A percentile compares a stretch with the other conserved stretches of the same genome.
Conservation (phyloP, 805 yeast genomes). For the Tetrapisispora nanseiensis region DNA sequence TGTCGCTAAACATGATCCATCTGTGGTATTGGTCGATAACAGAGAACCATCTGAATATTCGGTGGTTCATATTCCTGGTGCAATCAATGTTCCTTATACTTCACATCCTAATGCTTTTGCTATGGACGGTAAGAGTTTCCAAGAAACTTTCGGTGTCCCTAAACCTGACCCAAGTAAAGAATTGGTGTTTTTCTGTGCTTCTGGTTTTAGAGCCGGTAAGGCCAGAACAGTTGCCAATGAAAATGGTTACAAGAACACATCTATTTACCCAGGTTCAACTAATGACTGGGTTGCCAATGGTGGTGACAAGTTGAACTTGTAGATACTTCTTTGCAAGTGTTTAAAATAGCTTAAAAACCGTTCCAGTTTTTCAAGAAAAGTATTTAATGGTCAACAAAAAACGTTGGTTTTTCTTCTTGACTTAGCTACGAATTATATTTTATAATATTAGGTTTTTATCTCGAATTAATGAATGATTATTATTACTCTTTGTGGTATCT, state of each 20-base stretch:
- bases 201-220: conserved; percentile 75
- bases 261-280: conserved; percentile 73
- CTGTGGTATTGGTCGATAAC: conserved; percentile 60
- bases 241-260: conserved; percentile 65
- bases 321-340: not conserved
- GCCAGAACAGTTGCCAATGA: conserved; percentile 80
- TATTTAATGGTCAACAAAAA: too few relatives aligned
- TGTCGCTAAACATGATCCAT: conserved; percentile 32
- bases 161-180: conserved; percentile 60
- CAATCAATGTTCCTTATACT: conserved; percentile 74
- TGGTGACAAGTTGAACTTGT: conserved; percentile 18
- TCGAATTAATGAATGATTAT: too few relatives aligned
- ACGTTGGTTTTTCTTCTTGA: too few relatives aligned
- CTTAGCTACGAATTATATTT: too few relatives aligned
- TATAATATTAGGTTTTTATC: too few relatives aligned
- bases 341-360: too few relatives aligned
- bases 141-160: conserved; percentile 58
- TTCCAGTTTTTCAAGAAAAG: too few relatives aligned
- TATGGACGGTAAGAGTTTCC: conserved; percentile 57
- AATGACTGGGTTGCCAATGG: conserved; percentile 57
- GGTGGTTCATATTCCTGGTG: conserved; percentile 69
- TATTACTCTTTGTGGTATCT: too few relatives aligned
- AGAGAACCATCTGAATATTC: conserved; percentile 72
- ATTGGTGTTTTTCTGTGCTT: conserved; percentile 74
- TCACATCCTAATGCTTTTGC: conserved; percentile 80